A percentile compares a stretch with the other conserved stretches of the same genome.
phyloP scores from a whole-genome alignment of 345 rosid species.

The Brassica carinata region DNA sequence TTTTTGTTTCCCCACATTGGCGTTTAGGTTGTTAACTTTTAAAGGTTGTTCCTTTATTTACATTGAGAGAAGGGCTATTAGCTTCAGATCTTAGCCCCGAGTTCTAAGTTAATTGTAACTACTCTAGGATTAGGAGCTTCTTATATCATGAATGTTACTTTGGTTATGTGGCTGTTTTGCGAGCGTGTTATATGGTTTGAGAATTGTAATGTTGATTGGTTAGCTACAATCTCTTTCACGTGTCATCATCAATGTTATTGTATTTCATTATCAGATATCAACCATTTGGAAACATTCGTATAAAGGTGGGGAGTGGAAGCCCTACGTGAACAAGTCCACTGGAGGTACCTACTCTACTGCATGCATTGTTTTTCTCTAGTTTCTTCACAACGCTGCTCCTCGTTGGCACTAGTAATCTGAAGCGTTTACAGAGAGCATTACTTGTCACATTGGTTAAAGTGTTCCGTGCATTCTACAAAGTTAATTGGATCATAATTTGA shows the following conservation, averaged over 20 bases:
- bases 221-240: background rate
- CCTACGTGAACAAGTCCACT: conserved; percentile 64
- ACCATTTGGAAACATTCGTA: conserved; percentile 88
- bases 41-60: background rate
- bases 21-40: background rate
- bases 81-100: conserved; percentile 9
- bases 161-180: conserved; percentile 17
- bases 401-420: background rate
- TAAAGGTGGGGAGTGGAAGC: conserved; percentile 81
- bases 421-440: background rate
- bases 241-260: background rate
- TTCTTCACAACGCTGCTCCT: background rate
- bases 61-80: conserved; percentile 17
- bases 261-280: conserved; percentile 55
- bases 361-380: background rate
- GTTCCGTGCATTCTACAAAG: background rate
- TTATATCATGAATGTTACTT: background rate
- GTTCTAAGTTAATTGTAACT: background rate
- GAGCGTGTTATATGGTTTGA: background rate
- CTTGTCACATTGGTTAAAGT: background rate
- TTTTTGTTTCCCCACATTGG: conserved; percentile 11
- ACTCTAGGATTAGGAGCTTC: conserved; percentile 1
- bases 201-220: background rate
- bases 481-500: conserved; percentile 4
- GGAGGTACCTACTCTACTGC: conserved; percentile 54